These are phyloP conservation scores for Penicillium lividum DNA, from an alignment of 495 filamentous ascomycete species.

Conservation along the genomic window DNA sequence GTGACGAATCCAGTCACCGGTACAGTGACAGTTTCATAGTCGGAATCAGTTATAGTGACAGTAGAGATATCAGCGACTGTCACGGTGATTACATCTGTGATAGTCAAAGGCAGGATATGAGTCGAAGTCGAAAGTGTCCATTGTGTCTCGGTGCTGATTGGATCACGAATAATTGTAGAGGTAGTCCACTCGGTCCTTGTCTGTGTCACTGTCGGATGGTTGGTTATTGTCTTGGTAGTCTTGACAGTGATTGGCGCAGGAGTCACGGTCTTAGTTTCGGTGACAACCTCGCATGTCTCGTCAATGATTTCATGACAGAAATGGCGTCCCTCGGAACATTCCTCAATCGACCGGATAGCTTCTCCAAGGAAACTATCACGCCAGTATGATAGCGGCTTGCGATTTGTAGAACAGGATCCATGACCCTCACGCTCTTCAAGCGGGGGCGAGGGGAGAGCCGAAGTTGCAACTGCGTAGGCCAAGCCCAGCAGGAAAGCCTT, in stretches of 20 bases:
- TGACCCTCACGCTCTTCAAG: no score
- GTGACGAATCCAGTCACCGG: slow-evolving; percentile 1
- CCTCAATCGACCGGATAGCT: background rate
- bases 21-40: slow-evolving; percentile 3
- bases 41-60: background rate
- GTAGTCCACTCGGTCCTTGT: background rate
- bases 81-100: background rate
- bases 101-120: background rate
- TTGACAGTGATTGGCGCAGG: background rate
- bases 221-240: background rate
- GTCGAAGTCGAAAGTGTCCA: background rate
- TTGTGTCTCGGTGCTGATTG: background rate
- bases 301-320: slow-evolving; percentile 11
- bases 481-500: background rate
- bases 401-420: background rate
- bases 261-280: slow-evolving; percentile 1
- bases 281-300: slow-evolving; percentile 5
- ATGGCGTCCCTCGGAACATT: slow-evolving; percentile 1
- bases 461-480: background rate
- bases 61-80: background rate
- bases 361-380: no score
- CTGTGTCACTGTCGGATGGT: slow-evolving; percentile 3
- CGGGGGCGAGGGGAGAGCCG: slow-evolving; percentile 1
- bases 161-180: background rate
- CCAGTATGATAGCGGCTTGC: no score